A percentile compares a stretch with the other conserved stretches of the same genome.
These are phyloP conservation scores for Leavenworthia alabamica DNA, from an alignment of 345 rosid genomes.

Conservation along the genomic window DNA sequence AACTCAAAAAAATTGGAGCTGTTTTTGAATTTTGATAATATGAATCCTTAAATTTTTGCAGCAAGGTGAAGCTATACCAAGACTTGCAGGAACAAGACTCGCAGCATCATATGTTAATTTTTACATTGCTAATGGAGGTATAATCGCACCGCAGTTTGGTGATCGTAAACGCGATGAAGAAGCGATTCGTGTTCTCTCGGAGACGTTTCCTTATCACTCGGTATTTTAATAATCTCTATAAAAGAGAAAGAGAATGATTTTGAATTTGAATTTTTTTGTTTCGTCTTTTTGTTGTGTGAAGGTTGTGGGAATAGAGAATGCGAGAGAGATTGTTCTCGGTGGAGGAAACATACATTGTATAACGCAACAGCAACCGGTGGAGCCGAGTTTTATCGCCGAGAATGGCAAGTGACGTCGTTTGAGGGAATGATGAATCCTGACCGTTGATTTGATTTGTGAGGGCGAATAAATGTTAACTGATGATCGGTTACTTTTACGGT, in stretches of 20 bases:
- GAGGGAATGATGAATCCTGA: not conserved
- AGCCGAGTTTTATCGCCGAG: conserved; percentile 11
- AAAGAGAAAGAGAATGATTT: too few relatives aligned
- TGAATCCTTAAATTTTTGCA: too few relatives aligned
- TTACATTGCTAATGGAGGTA: conserved; percentile 70
- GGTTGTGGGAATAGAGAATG: conserved; percentile 71
- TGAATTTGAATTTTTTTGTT: too few relatives aligned
- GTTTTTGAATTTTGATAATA: not conserved
- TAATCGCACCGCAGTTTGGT: conserved; percentile 73
- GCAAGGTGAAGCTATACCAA: conserved; percentile 59
- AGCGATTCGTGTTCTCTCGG: conserved; percentile 62
- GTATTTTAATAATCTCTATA: conserved; percentile 32
- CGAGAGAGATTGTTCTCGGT: conserved; percentile 77
- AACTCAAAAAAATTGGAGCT: not conserved
- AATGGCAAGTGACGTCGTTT: conserved; percentile 2
- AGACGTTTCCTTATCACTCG: conserved; percentile 56
- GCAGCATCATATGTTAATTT: conserved; percentile 83
- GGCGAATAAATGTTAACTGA: too few relatives aligned
- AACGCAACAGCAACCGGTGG: conserved; percentile 79
- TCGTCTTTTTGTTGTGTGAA: conserved; percentile 1
- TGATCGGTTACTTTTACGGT: too few relatives aligned
- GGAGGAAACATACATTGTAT: conserved; percentile 97
- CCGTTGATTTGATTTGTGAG: conserved; percentile 2
- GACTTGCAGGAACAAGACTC: conserved; percentile 67
- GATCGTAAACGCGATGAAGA: conserved; percentile 74